Evolutionary conservation across 1,139 yeast genomes (phyloP).

Genomic region (Spathaspora sp.): DNA sequence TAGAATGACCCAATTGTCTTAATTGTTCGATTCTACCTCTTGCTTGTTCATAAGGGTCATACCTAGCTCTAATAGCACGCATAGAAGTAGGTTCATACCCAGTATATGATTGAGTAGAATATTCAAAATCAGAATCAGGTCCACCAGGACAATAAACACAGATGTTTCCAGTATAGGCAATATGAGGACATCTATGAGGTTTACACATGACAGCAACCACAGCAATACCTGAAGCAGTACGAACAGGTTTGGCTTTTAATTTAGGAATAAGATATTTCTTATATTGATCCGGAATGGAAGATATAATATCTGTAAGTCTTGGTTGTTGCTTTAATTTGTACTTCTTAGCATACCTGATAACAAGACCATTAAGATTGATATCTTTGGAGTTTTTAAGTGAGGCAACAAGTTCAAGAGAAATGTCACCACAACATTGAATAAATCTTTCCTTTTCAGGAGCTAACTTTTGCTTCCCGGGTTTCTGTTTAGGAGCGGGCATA

Average conservation of each 20-base stretch:
- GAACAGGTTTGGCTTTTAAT: slow-evolving; percentile 93
- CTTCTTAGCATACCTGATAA: slow-evolving; percentile 82
- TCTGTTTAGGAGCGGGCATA: slow-evolving; percentile 34
- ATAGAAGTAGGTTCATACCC: slow-evolving; percentile 99
- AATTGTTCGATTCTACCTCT: slow-evolving; percentile 96
- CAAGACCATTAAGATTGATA: slow-evolving; percentile 86
- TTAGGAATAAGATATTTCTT: slow-evolving; percentile 89
- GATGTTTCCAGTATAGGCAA: slow-evolving; percentile 96
- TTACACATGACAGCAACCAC: slow-evolving; percentile 99
- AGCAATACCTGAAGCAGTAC: slow-evolving; percentile 98
- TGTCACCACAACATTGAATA: slow-evolving; percentile 89
- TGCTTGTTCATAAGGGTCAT: slow-evolving; percentile 98
- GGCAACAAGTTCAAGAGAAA: slow-evolving; percentile 82
- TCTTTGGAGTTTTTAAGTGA: slow-evolving; percentile 75
- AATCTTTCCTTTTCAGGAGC: slow-evolving; percentile 93
- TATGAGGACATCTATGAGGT: slow-evolving; percentile 98
- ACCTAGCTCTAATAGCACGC: slow-evolving; percentile 97
- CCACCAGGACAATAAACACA: slow-evolving; percentile 99
- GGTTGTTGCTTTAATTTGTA: slow-evolving; percentile 93
- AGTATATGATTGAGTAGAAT: slow-evolving; percentile 95
- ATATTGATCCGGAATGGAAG: slow-evolving; percentile 94
- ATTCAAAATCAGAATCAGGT: slow-evolving; percentile 97
- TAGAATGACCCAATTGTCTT: slow-evolving; percentile 92
- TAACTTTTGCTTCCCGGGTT: slow-evolving; percentile 51
- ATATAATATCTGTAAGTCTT: slow-evolving; percentile 87